phyloP scores from a whole-genome alignment of 169 alveolate species.

The Plasmodium billcollinsi region DNA sequence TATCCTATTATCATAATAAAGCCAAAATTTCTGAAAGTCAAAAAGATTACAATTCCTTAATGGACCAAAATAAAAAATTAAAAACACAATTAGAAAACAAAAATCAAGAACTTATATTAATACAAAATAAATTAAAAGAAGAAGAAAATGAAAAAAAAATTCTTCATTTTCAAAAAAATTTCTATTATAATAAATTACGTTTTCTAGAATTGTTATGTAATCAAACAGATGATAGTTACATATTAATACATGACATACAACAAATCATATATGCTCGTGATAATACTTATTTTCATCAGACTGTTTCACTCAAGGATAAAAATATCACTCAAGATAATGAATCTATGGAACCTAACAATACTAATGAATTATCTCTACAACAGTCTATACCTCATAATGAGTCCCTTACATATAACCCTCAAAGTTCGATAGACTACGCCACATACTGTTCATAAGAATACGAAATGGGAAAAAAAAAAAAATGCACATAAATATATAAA shows the following conservation, averaged over 20 bases:
- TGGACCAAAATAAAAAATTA: slow-evolving; percentile 47
- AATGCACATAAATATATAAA: not conserved
- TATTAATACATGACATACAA: slow-evolving; percentile 48
- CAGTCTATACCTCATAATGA: not conserved
- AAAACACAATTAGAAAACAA: slow-evolving; percentile 74
- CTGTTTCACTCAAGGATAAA: slow-evolving; percentile 37
- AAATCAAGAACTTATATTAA: slow-evolving; percentile 75
- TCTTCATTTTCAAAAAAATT: slow-evolving; percentile 92
- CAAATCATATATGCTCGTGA: slow-evolving; percentile 75
- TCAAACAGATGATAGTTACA: slow-evolving; percentile 79
- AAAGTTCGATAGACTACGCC: not conserved
- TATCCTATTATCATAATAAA: slow-evolving; percentile 39
- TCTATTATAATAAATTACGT: slow-evolving; percentile 93
- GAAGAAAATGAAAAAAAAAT: slow-evolving; percentile 88
- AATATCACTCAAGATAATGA: not conserved
- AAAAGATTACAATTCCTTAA: slow-evolving; percentile 24
- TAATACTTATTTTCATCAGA: slow-evolving; percentile 63
- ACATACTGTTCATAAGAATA: not conserved
- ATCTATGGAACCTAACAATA: not conserved
- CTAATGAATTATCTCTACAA: not conserved
- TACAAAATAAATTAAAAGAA: slow-evolving; percentile 84
- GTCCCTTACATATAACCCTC: not conserved
- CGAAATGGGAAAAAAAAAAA: not conserved
- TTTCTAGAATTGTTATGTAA: slow-evolving; percentile 92
- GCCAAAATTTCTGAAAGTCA: slow-evolving; percentile 10